phyloP scores from a whole-genome alignment of 2,329 filamentous ascomycete genomes.

The Aspergillus caelatus region DNA sequence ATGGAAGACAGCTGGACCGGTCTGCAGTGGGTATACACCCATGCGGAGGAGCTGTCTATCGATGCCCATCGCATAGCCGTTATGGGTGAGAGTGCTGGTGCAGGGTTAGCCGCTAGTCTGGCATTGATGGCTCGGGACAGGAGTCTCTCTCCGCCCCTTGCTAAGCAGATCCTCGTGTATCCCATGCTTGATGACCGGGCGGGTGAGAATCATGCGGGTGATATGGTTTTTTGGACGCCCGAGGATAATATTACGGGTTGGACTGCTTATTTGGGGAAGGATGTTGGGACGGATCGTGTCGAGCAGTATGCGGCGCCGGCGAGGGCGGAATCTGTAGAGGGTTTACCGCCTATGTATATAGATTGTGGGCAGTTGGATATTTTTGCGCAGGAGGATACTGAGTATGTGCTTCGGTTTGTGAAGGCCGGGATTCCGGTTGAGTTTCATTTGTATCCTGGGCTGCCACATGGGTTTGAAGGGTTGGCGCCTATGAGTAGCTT shows the following conservation, averaged over 20 bases:
- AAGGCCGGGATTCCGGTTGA: constrained; percentile 44
- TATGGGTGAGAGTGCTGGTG: constrained; percentile 60
- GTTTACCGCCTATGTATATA: constrained; percentile 48
- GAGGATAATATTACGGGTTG: constrained; percentile 25
- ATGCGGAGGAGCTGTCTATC: constrained; percentile 44
- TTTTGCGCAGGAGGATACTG: constrained; percentile 44
- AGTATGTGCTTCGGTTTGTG: constrained; percentile 44
- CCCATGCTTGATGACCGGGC: constrained; percentile 49
- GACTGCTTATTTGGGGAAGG: constrained; percentile 24
- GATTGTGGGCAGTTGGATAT: constrained; percentile 47
- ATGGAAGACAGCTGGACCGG: constrained; percentile 47
- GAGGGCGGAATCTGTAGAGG: constrained; percentile 35
- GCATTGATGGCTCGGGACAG: constrained; percentile 52
- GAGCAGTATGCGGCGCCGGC: constrained; percentile 38
- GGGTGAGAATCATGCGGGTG: constrained; percentile 8
- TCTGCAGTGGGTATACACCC: constrained; percentile 35
- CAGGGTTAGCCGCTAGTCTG: constrained; percentile 58
- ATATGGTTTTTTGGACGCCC: constrained; percentile 21
- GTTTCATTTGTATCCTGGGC: constrained; percentile 48
- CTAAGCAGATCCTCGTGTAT: constrained; percentile 43
- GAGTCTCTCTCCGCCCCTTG: constrained; percentile 34
- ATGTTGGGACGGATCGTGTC: constrained; percentile 33
- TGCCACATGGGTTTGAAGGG: constrained; percentile 46
- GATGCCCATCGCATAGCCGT: constrained; percentile 55
- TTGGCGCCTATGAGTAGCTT: constrained; percentile 14